Percentiles rank a stretch among this genome's conserved stretches.
Evolutionary conservation across 129 eudicot species (phyloP).

Genomic region (Helianthus tuberosus): DNA sequence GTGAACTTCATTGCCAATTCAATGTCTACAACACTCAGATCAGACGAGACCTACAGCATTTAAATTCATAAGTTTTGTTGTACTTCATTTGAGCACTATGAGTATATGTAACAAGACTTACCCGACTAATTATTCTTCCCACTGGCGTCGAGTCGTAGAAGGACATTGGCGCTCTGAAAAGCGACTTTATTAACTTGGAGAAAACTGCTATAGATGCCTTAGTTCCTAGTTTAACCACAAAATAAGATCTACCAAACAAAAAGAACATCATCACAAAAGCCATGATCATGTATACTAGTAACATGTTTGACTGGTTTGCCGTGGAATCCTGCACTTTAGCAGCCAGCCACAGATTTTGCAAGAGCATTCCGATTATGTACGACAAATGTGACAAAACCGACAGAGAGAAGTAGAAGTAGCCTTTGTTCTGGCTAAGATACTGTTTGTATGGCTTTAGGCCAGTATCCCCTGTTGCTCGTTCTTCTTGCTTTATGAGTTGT

Average conservation of each 20-base stretch:
- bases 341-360: constrained; percentile 65
- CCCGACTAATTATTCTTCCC: constrained; percentile 90
- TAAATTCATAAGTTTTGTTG: constrained; percentile 8
- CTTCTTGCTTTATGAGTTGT: constrained; percentile 65
- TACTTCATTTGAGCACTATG: neutral
- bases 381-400: constrained; percentile 40
- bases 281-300: constrained; percentile 44
- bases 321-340: constrained; percentile 36
- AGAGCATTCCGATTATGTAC: constrained; percentile 49
- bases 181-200: constrained; percentile 47
- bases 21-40: constrained; percentile 64
- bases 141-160: constrained; percentile 83
- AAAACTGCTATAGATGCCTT: constrained; percentile 54
- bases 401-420: constrained; percentile 46
- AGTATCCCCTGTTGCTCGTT: constrained; percentile 60
- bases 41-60: constrained; percentile 60
- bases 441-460: constrained; percentile 63
- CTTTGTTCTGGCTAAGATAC: constrained; percentile 60
- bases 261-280: constrained; percentile 48
- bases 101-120: constrained; percentile 31
- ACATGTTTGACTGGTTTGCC: constrained; percentile 27
- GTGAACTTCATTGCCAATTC: constrained; percentile 53
- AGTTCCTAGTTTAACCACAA: constrained; percentile 39
- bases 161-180: constrained; percentile 79
- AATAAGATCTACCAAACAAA: constrained; percentile 51